A percentile compares a stretch with the other conserved stretches of the same genome.
Evolutionary conservation across 371 early-diverging fungal genomes (phyloP).

Genomic region (Mucor indicus): DNA sequence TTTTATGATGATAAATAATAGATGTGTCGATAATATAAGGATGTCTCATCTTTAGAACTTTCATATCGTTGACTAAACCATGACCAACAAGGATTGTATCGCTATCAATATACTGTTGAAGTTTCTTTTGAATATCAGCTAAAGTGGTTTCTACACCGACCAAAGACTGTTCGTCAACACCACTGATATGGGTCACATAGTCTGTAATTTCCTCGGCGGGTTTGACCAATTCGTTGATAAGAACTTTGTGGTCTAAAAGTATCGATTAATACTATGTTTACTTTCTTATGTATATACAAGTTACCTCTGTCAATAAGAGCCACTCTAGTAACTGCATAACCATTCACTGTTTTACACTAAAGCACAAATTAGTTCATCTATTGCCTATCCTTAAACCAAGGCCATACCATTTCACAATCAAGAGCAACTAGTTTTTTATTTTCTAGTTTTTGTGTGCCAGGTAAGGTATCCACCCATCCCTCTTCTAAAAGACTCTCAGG

Average conservation of each 20-base stretch:
- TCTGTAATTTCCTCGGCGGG: constrained; percentile 64
- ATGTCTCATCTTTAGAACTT: constrained; percentile 56
- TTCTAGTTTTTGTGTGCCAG: constrained; percentile 24
- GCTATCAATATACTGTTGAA: constrained; percentile 37
- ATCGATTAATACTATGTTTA: background rate
- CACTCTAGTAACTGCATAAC: constrained; percentile 65
- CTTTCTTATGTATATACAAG: background rate
- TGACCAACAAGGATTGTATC: constrained; percentile 73
- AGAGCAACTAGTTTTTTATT: constrained; percentile 52
- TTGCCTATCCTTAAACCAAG: too few relatives aligned
- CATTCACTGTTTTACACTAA: constrained; percentile 63
- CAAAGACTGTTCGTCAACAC: constrained; percentile 56
- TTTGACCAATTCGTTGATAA: constrained; percentile 67
- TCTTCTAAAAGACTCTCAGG: constrained; percentile 16
- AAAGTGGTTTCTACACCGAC: constrained; percentile 47
- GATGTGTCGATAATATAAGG: constrained; percentile 71
- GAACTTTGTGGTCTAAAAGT: constrained; percentile 26
- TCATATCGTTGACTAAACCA: constrained; percentile 73
- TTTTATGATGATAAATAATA: constrained; percentile 56
- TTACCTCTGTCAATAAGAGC: constrained; percentile 54
- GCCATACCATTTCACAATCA: constrained; percentile 85
- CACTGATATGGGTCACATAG: constrained; percentile 65
- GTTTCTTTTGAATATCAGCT: constrained; percentile 46
- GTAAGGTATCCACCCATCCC: constrained; percentile 45
- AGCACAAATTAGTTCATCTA: too few relatives aligned